Evolutionary conservation across 208 protist genomes (phyloP), one percentile per base, ranked within the genome.

Genomic region (Phytomonas francai): DNA sequence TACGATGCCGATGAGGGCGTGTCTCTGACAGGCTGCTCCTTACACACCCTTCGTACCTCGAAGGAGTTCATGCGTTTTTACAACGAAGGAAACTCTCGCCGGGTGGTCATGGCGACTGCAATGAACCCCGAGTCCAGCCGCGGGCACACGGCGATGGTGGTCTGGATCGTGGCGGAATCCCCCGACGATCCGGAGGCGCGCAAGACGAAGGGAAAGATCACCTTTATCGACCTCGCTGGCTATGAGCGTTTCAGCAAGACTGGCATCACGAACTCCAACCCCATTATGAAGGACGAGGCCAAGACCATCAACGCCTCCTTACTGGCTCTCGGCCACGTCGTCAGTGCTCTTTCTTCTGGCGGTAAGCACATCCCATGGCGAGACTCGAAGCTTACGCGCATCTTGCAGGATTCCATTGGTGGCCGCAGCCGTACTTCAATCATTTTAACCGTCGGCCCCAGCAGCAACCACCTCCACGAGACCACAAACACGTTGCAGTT

Each of bases 401-500:
- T 97, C n/a, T 78, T 98, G 28, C 85, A 95, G 68, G 88, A 94
- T 70, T 96, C 91, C n/a, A 95, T 95, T 78, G 88, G 87, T 19
- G 94, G 94, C 1, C 92, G 96, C 70, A 89, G 92, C 3, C 97
- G 97, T 76, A 93, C 97, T 56, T 84, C 97, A 34, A 96, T 98
- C 92, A 98, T 98, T 70, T 90, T 92, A 28, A 97, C 94, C 71
- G 89, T 97, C 31, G 95, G 88, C 51, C 96, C 96, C 16, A 89
- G 92, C 11, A 92, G 88, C 72, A 96, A 97, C 84, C 97, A 98
- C 77, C 68, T 73, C 45, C 89, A 82, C 67, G 94, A 98, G 77
- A 89, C 89, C 2, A 63, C 71, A 39, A 94, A 87, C 68, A 95
- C 94, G 7, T 80, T 97, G 29, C 78, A 89, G 65, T 98, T 97